phyloP scores from a whole-genome alignment of 257 asterid species.

The Haberlea rhodopensis region DNA sequence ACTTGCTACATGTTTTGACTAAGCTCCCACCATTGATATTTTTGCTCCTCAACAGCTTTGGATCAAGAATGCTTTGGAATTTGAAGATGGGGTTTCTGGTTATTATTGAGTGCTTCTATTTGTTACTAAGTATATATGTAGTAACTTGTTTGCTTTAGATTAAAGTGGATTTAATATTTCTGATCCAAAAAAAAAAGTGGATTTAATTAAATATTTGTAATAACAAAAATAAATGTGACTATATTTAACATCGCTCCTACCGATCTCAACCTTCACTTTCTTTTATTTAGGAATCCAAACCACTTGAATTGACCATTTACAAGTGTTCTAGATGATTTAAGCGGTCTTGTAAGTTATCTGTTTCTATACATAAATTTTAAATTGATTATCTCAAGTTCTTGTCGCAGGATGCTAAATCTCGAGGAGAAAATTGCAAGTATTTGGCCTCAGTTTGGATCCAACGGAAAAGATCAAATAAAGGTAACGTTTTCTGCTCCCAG shows the following conservation, averaged over 20 bases:
- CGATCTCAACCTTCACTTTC: too few relatives aligned
- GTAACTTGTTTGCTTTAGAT: not conserved
- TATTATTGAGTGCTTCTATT: too few relatives aligned
- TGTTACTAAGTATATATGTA: too few relatives aligned
- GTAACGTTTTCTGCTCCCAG: conserved; percentile 33
- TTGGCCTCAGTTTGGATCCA: conserved; percentile 86
- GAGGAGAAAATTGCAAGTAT: conserved; percentile 65
- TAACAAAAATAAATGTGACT: too few relatives aligned
- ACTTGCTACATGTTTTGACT: too few relatives aligned
- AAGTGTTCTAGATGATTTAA: not conserved
- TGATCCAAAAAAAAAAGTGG: too few relatives aligned
- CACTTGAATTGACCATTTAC: too few relatives aligned
- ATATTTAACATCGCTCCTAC: too few relatives aligned
- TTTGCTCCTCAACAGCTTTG: too few relatives aligned
- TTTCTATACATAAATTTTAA: conserved; percentile 12
- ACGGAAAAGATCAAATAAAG: conserved; percentile 80
- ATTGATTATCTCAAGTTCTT: conserved; percentile 28
- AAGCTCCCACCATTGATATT: too few relatives aligned
- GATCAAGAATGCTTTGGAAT: too few relatives aligned
- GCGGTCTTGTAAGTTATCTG: conserved; percentile 14
- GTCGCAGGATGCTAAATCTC: conserved; percentile 73
- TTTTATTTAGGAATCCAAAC: conserved; percentile 1
- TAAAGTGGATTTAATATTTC: not conserved
- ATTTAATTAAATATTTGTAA: not conserved
- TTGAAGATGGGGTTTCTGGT: too few relatives aligned